Conservation (phyloP, 192 early-diverging fungal genomes). For the Dimargaris cristalligena region DNA sequence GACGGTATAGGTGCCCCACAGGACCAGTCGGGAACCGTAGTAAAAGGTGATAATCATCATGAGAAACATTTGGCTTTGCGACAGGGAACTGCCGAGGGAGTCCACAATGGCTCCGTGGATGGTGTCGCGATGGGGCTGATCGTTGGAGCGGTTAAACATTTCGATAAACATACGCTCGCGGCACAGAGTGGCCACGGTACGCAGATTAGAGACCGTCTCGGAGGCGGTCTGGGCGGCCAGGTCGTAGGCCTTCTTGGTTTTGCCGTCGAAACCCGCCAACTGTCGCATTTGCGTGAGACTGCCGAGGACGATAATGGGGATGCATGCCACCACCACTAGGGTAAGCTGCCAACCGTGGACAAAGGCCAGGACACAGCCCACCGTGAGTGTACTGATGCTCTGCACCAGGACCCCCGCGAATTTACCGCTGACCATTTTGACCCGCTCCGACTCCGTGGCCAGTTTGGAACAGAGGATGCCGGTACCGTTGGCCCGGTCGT, state of each 20-base stretch:
- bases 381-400: conserved; percentile 13
- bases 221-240: conserved; percentile 61
- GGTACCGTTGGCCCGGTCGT: conserved; percentile 51
- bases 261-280: conserved; percentile 38
- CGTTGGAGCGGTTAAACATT: conserved; percentile 40
- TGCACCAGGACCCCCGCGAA: conserved; percentile 19
- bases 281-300: conserved; percentile 31
- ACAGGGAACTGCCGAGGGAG: conserved; percentile 56
- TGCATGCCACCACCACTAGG: conserved; percentile 44
- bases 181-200: conserved; percentile 69
- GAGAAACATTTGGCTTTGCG: conserved; percentile 51
- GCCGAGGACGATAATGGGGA: conserved; percentile 38
- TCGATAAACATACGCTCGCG: conserved; percentile 51
- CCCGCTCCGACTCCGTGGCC: conserved; percentile 57
- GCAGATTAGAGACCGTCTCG: conserved; percentile 71
- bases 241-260: conserved; percentile 60
- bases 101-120: conserved; percentile 43
- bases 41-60: conserved; percentile 60
- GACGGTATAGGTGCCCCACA: conserved; percentile 27
- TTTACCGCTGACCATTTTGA: conserved; percentile 31
- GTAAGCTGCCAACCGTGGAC: conserved; percentile 63
- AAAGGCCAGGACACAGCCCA: conserved; percentile 50
- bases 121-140: conserved; percentile 49
- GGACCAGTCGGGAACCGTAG: conserved; percentile 44
- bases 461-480: conserved; percentile 67